phyloP scores from a whole-genome alignment of 2,329 filamentous ascomycete genomes.

The Colletotrichum eleusines region DNA sequence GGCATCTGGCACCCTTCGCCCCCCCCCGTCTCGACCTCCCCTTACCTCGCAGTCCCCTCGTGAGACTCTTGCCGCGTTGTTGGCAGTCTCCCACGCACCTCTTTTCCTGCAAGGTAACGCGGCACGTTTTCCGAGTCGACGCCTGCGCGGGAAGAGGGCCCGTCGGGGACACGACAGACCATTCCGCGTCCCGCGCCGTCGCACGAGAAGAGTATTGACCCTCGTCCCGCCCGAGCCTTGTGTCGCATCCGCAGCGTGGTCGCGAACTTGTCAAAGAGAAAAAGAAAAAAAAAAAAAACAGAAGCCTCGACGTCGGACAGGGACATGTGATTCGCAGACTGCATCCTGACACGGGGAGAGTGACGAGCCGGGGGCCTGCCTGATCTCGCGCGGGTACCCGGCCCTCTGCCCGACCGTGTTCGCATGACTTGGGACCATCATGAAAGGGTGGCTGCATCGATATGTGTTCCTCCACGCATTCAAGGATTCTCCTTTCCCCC shows the following conservation, averaged over 20 bases:
- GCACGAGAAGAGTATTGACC: slow-evolving; percentile 4
- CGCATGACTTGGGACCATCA: slow-evolving; percentile 8
- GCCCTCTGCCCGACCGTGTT: background rate
- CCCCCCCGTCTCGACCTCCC: background rate
- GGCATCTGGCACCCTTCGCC: background rate
- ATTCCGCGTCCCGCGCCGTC: background rate
- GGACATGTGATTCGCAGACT: background rate
- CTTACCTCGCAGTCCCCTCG: background rate
- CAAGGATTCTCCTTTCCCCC: no score
- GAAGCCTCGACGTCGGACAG: background rate
- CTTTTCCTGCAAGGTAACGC: background rate
- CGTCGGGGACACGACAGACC: background rate
- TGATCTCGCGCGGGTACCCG: slow-evolving; percentile 17
- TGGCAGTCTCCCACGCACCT: background rate
- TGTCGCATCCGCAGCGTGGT: background rate
- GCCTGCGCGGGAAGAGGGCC: background rate
- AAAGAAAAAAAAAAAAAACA: no score
- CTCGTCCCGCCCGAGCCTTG: slow-evolving; percentile 12
- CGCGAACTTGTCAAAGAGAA: no score
- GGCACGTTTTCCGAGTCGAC: background rate
- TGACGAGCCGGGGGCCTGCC: slow-evolving; percentile 1
- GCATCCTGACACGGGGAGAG: no score
- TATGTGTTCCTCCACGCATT: background rate
- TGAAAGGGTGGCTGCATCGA: slow-evolving; percentile 26
- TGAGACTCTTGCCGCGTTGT: background rate